Evolutionary conservation across 176 grass and related monocot species (phyloP), one percentile per base, ranked within the genome.

Genomic region (Cenchrus fungigraminus): DNA sequence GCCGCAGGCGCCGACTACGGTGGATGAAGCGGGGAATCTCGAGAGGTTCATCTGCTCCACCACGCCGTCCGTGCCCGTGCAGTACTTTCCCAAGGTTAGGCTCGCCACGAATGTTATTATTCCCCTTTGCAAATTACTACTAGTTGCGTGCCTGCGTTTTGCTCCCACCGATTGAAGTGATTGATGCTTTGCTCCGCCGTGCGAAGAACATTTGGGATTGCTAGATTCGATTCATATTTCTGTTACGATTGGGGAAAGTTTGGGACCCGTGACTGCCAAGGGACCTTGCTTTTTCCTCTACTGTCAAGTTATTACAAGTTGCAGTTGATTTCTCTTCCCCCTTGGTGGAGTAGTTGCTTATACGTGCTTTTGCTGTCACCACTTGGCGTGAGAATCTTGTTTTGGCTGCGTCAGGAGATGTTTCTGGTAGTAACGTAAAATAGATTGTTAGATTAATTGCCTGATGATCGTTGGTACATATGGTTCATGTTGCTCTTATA

Each of bases 251-350:
- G 61, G 45, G 81, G 74, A 34, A 79, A 83, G 74, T 45, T 49
- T 68, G 58, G 56, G 43, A 66, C 46, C 29, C 19, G 56, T 85
- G 6, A 8, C 65, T 74, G 13, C 50, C 13, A 76, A 69, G 82
- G 59, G 51, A 68, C 40, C 17, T 60, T 12, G 9, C 12, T 12
- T 63, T 65, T 29, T 25, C 22, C 49, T 65, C 28, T 74, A 22
- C 4, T 53, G 1, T 4, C 58, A 78, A 70, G 31, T 79, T 82
- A 47, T 13, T 25, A 25, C 22, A 25, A 16, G 25, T 45, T 12
- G 54, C 12, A 40, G 72, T 34, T 15, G 13, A 73, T 53, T 28
- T 60, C 34, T 59, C 19, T 81, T 44, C 47, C 43, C 57, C 22
- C 71, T 73, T 14, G 0, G 32, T 46, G 19, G 20, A 78, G 77